Evolutionary conservation across 352 stramenopile genomes (phyloP).

Genomic region (Phytophthora constricta): DNA sequence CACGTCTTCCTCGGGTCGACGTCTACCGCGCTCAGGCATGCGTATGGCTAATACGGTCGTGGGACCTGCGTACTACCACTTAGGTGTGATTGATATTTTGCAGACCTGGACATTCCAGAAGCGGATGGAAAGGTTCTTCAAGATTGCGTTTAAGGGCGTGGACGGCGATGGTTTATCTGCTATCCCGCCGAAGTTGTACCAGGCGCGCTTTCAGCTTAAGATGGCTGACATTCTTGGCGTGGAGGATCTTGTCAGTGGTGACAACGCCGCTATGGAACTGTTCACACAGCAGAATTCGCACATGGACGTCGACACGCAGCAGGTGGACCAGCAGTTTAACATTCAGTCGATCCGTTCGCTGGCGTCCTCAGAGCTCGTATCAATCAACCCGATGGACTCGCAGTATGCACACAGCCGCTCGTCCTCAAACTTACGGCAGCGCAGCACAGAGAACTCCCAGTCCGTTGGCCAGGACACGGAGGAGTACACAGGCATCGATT

Average conservation of each 20-base stretch:
- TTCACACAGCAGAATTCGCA: constrained; percentile 89
- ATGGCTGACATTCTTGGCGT: constrained; percentile 88
- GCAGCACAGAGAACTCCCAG: constrained; percentile 65
- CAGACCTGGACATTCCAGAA: constrained; percentile 92
- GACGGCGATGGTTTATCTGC: constrained; percentile 85
- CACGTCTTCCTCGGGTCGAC: constrained; percentile 74
- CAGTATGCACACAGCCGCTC: constrained; percentile 68
- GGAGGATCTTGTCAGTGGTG: constrained; percentile 64
- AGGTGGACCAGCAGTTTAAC: constrained; percentile 57
- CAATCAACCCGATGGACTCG: constrained; percentile 60
- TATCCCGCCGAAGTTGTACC: constrained; percentile 85
- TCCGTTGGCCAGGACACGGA: constrained; percentile 81
- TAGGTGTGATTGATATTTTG: constrained; percentile 92
- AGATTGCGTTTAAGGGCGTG: constrained; percentile 85
- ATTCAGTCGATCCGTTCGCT: constrained; percentile 80
- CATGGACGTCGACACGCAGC: constrained; percentile 85
- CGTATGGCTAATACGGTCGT: constrained; percentile 88
- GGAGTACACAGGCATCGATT: constrained; percentile 87
- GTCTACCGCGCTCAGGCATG: constrained; percentile 81
- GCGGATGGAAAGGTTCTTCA: constrained; percentile 87
- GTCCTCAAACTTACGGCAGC: constrained; percentile 61
- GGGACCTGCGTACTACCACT: constrained; percentile 89
- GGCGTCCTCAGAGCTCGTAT: constrained; percentile 67
- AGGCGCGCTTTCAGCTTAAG: constrained; percentile 86
- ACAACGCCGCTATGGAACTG: constrained; percentile 55